A percentile compares a stretch with the other conserved stretches of the same genome.
phyloP scores from a whole-genome alignment of 441 rosid genomes.

The Populus hybrid region DNA sequence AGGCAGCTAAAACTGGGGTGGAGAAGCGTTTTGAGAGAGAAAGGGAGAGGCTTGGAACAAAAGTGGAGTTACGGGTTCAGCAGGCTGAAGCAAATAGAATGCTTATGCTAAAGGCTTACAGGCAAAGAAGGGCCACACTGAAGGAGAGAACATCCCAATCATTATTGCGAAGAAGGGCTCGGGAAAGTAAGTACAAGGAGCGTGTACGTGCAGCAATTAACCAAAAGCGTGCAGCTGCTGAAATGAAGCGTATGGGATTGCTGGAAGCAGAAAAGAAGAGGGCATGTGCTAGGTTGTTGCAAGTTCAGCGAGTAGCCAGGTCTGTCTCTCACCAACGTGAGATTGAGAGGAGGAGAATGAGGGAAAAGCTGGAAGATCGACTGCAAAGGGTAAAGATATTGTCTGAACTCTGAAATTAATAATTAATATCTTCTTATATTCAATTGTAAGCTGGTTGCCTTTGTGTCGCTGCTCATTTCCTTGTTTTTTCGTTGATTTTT shows the following conservation, averaged over 20 bases:
- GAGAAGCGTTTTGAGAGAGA: no score
- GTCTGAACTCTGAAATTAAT: not conserved
- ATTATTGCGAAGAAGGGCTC: no score
- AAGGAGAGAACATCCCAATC: no score
- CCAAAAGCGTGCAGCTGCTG: conserved; percentile 93
- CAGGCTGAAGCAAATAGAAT: no score
- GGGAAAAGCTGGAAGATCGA: conserved; percentile 80
- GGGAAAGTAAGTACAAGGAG: no score
- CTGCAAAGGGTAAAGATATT: conserved; percentile 66
- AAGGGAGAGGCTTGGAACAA: no score
- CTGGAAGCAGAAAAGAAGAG: conserved; percentile 90
- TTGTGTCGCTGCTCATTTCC: not conserved
- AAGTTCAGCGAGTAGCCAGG: conserved; percentile 71
- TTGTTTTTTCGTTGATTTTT: conserved; percentile 1
- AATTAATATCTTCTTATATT: not conserved
- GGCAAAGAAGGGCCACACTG: no score
- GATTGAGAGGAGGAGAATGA: conserved; percentile 80
- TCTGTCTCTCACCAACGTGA: conserved; percentile 80
- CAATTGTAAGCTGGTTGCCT: not conserved
- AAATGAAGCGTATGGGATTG: conserved; percentile 81
- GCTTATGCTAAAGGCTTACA: no score
- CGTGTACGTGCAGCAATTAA: no score
- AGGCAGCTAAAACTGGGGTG: no score
- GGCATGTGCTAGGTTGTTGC: conserved; percentile 75
- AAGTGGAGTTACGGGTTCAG: no score